phyloP scores from a whole-genome alignment of 257 asterid species.

The Solanum etuberosum region DNA sequence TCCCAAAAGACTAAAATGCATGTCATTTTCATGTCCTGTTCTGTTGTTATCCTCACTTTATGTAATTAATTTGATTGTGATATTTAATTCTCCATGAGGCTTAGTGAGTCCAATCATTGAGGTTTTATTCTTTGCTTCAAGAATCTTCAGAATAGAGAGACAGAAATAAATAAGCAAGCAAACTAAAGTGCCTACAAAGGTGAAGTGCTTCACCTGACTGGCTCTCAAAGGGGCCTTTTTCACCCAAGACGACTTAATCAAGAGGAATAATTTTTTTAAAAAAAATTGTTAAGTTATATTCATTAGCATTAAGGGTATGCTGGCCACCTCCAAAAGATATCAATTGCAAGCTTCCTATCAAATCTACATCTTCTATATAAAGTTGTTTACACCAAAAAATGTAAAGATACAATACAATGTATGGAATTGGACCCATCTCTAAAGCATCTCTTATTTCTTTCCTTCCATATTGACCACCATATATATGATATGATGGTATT shows the following conservation, averaged over 20 bases:
- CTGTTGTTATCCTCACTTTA: background rate
- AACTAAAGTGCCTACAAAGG: background rate
- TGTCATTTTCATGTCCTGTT: background rate
- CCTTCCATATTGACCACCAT: too few relatives aligned
- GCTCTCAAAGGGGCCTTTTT: background rate
- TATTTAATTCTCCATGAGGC: background rate
- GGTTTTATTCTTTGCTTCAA: background rate
- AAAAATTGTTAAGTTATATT: too few relatives aligned
- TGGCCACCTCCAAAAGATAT: too few relatives aligned
- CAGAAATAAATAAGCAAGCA: background rate
- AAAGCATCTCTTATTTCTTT: too few relatives aligned
- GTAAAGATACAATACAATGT: too few relatives aligned
- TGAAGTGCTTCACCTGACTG: background rate
- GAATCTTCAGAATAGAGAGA: background rate
- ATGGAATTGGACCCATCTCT: too few relatives aligned
- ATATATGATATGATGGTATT: too few relatives aligned
- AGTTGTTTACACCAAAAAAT: too few relatives aligned
- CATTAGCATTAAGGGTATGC: too few relatives aligned
- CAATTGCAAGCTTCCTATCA: too few relatives aligned
- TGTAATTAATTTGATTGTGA: background rate
- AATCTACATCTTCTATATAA: too few relatives aligned
- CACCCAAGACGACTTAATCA: background rate
- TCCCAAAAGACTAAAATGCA: background rate
- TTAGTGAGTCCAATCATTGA: background rate
- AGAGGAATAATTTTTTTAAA: background rate